Base-by-base conservation (phyloP, 345 rosid species). In the Aquilaria malaccensis region DNA sequence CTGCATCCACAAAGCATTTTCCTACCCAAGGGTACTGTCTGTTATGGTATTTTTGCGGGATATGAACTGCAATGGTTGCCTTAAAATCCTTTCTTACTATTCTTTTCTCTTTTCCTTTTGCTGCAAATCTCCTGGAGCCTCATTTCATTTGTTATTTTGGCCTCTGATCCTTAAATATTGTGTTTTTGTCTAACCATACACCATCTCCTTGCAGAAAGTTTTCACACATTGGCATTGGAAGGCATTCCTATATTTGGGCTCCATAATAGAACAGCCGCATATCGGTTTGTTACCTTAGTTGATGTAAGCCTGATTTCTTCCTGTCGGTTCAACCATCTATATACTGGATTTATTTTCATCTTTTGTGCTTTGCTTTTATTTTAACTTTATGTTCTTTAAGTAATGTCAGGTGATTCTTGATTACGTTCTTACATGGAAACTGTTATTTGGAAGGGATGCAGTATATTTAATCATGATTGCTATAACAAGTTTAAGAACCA, bases 251-350 rank as follows among this genome's bases (percentile, higher is more conserved):
- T 80, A 56, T 83, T 94, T 58, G 96, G 96, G 59, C 93, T 88
- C 55, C 81, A 85, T 68, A 94, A 90, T 59, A 75, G 96, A 66
- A 74, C 91, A 32, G 82, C 99, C 45, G 99, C 99, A 3, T 88
- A 88, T 75, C 90, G 99, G 60, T 94, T 94, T 67, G 93, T 86
- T 70, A 90, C 97, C 45, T 78, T 94, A 60, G 95, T 94, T 57
- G 99, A 94, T 72, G 99, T 90, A 76, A 62, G 93, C 52, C 48
- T 37, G 2, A 22, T 67, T 63, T 47, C 55, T 51, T 59, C 47
- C 55, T 56, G 14, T 15, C 61, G 30, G 2, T 51, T 61, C 50
- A 15, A 48, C 32, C 56, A 52, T 45, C 29, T 59, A 50, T 15
- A 9, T 29, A 56, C 51, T 48, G 14, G 64, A 33, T 33, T 54